Percentiles rank a stretch among this genome's conserved stretches.
Conservation (phyloP, 768 basidiomycete species). For the Naganishia vishniacii region DNA sequence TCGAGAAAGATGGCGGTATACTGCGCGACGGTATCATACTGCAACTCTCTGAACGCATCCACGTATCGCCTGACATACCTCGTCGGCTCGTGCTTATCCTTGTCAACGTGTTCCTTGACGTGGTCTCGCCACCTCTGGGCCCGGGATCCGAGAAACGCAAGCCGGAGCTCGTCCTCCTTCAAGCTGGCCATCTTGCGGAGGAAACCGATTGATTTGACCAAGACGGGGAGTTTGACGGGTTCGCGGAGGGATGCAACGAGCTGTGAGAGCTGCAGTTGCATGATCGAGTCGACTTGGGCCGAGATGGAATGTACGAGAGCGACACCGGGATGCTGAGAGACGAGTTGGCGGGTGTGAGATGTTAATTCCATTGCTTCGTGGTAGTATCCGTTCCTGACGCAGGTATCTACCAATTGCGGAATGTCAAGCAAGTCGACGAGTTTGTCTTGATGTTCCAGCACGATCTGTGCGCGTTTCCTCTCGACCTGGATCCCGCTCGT, state of each 20-base stretch:
- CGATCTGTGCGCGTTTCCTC: conserved; percentile 67
- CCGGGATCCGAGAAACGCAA: conserved; percentile 74
- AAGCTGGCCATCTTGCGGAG: conserved; percentile 75
- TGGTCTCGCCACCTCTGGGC: conserved; percentile 60
- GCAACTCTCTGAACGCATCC: conserved; percentile 84
- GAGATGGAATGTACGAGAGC: conserved; percentile 55
- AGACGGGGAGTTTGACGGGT: conserved; percentile 76
- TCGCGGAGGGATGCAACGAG: conserved; percentile 73
- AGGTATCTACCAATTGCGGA: conserved; percentile 83
- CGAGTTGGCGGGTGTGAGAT: conserved; percentile 61
- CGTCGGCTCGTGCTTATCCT: conserved; percentile 66
- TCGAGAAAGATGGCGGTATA: conserved; percentile 85
- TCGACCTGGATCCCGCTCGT: conserved; percentile 64
- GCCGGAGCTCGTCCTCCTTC: conserved; percentile 67
- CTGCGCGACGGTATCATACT: conserved; percentile 85
- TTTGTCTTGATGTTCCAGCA: conserved; percentile 92
- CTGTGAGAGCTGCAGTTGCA: conserved; percentile 62
- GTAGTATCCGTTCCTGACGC: conserved; percentile 86
- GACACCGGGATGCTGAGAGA: conserved; percentile 51
- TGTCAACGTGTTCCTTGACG: conserved; percentile 52
- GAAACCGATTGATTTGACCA: conserved; percentile 85
- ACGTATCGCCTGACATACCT: conserved; percentile 78
- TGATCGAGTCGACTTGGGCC: conserved; percentile 51
- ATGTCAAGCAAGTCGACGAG: conserved; percentile 85
- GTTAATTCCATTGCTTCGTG: conserved; percentile 82